These are phyloP conservation scores for Fusarium robinianum DNA, from an alignment of 2,329 filamentous ascomycete genomes.

Conservation along the genomic window DNA sequence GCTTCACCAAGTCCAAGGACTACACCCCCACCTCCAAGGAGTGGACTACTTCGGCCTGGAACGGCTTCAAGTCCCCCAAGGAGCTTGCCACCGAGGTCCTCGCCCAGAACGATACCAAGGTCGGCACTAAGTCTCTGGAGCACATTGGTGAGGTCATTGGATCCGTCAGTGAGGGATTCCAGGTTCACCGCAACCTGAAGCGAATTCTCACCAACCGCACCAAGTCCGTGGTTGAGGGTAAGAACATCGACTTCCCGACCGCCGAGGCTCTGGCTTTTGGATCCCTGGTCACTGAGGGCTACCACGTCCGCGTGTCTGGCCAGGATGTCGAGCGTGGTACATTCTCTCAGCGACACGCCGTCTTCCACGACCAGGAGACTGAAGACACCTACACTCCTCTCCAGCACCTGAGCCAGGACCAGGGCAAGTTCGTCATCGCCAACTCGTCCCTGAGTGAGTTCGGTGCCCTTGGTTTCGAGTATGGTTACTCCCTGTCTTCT, in stretches of 20 bases:
- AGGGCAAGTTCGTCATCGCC: constrained; percentile 93
- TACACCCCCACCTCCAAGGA: constrained; percentile 96
- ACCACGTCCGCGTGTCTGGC: constrained; percentile 96
- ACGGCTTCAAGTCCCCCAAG: constrained; percentile 99
- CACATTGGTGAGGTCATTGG: constrained; percentile 84
- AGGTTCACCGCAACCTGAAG: constrained; percentile 92
- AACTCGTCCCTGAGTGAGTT: constrained; percentile 85
- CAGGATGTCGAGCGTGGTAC: constrained; percentile 99
- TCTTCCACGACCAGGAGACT: constrained; percentile 95
- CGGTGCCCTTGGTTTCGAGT: constrained; percentile 89
- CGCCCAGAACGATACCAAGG: constrained; percentile 85
- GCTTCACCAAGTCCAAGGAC: constrained; percentile 95
- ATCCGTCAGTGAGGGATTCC: constrained; percentile 79
- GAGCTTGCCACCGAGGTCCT: constrained; percentile 93
- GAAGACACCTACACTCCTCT: constrained; percentile 93
- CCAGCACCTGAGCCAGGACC: constrained; percentile 84
- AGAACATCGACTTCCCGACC: constrained; percentile 97
- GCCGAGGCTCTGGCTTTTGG: constrained; percentile 96
- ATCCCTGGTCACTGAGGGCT: constrained; percentile 85
- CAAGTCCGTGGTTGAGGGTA: constrained; percentile 89
- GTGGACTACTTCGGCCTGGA: constrained; percentile 98
- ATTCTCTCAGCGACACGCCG: constrained; percentile 96
- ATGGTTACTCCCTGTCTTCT: constrained; percentile 96
- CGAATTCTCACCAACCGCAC: constrained; percentile 88
- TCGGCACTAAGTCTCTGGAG: constrained; percentile 73